Base-by-base conservation (phyloP, 2,329 filamentous ascomycete species). In the Trichoderma harzianum region DNA sequence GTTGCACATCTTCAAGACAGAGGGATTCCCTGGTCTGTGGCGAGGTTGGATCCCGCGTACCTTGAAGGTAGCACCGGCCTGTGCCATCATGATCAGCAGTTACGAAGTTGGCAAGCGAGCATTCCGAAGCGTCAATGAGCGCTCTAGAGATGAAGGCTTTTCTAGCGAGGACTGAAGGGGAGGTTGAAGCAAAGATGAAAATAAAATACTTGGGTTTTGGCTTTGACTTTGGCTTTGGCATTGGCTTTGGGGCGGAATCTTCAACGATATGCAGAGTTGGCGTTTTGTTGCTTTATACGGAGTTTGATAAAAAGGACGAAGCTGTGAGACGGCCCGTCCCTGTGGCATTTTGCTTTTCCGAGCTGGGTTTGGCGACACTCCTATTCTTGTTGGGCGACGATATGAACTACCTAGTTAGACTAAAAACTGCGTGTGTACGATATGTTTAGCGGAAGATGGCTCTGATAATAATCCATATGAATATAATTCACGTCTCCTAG, bases 41-140 rank as follows among this genome's bases (percentile, higher is more conserved):
- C 93, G 87, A 76, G 96, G 96, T 57, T 98, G 95, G 93, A 91
- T 94, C 28, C 94, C 96, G 0, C 87, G 96, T 51, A 97, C 94
- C 75, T 85, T 98, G 73, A 98, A 98, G 80, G 95, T 99, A 6
- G 95, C 96, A 1, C 96, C 96, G 1, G 94, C 95, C 0, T 99
- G 96, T 82, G 96, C 96, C 32, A 98, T 99, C 79, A 99, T 99
- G 96, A 98, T 99, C 79, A 97, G 93, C 79, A 97, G 92, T 79
- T 99, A 98, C 81, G 96, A 99, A 82, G 89, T 98, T 47, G 95
- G 96, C 65, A 99, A 99, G 86, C 91, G 93, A 80, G 91, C 92
- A 79, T 97, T 97, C 39, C 87, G 90, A 69, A 87, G 88, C 12
- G 89, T 93, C 64, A 98, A 98, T 73, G 86, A 88, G 77, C 83